These are phyloP conservation scores for Lablab purpureus DNA, from an alignment of 306 rosid species.

Conservation along the genomic window DNA sequence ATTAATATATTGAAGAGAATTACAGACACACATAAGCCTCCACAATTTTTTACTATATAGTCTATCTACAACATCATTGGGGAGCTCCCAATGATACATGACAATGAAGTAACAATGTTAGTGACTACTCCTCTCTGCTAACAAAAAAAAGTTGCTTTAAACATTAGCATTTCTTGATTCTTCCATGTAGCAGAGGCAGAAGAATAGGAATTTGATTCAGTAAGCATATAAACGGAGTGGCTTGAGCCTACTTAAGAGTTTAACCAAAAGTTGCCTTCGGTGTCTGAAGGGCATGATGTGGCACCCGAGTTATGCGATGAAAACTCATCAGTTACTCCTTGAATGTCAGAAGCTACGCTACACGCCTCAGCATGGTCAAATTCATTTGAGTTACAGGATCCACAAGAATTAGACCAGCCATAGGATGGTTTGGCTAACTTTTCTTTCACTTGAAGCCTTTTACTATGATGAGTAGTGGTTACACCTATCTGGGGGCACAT, in stretches of 20 bases:
- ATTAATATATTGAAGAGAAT: conserved; percentile 26
- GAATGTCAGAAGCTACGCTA: conserved; percentile 50
- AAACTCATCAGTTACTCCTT: conserved; percentile 61
- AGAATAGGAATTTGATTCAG: conserved; percentile 58
- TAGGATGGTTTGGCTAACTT: conserved; percentile 53
- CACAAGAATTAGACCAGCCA: conserved; percentile 55
- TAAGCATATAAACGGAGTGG: conserved; percentile 53
- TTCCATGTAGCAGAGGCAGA: conserved; percentile 62
- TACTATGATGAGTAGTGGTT: conserved; percentile 55
- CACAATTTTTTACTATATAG: conserved; percentile 31
- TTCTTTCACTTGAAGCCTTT: conserved; percentile 66
- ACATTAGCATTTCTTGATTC: conserved; percentile 51
- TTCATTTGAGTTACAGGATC: conserved; percentile 51
- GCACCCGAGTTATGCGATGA: conserved; percentile 51
- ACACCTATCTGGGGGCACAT: conserved; percentile 74
- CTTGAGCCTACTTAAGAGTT: conserved; percentile 55
- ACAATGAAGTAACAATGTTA: conserved; percentile 44
- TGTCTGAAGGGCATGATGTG: conserved; percentile 64
- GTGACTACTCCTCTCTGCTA: conserved; percentile 56
- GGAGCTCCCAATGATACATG: conserved; percentile 48
- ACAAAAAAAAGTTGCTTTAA: conserved; percentile 68
- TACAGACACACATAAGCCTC: background rate
- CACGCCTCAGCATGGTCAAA: conserved; percentile 62
- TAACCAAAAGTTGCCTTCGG: conserved; percentile 51
- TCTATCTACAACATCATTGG: conserved; percentile 43